Evolutionary conservation across 2,329 filamentous ascomycete genomes (phyloP).

Genomic region (Macroventuria anomochaeta): DNA sequence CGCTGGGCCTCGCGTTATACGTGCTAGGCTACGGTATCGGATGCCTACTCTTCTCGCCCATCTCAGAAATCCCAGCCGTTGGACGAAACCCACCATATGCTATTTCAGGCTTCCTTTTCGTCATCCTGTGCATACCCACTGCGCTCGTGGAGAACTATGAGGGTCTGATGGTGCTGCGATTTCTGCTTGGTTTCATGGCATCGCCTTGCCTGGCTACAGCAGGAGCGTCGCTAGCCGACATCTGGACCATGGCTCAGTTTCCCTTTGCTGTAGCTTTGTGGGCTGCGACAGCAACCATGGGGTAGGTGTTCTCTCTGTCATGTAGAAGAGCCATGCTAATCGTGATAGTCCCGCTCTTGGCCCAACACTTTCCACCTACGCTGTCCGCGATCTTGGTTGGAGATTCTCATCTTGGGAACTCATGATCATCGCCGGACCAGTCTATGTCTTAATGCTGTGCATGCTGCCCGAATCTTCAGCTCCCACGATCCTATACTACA

Average conservation of each 20-base stretch:
- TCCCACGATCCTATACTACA: constrained; percentile 60
- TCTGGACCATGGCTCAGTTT: constrained; percentile 49
- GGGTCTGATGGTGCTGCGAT: constrained; percentile 63
- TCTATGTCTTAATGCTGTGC: constrained; percentile 78
- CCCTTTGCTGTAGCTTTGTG: constrained; percentile 52
- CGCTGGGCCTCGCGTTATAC: constrained; percentile 66
- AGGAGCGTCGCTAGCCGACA: constrained; percentile 43
- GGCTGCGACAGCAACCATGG: constrained; percentile 54
- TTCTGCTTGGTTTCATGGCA: constrained; percentile 46
- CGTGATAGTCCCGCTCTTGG: constrained; percentile 61
- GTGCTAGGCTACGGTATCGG: constrained; percentile 67
- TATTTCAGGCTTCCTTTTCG: constrained; percentile 70
- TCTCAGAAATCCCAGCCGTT: constrained; percentile 69
- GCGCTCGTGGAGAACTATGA: constrained; percentile 67
- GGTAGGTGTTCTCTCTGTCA: constrained; percentile 37
- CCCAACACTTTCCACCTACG: constrained; percentile 72
- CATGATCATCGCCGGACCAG: constrained; percentile 73
- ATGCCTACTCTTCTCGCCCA: constrained; percentile 68
- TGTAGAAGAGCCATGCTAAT: not conserved
- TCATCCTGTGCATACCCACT: constrained; percentile 69
- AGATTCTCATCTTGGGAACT: constrained; percentile 86
- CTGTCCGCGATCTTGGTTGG: constrained; percentile 74
- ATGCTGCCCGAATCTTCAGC: constrained; percentile 87
- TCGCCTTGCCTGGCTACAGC: constrained; percentile 45
- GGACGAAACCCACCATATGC: constrained; percentile 73